Percentiles rank a stretch among this genome's conserved stretches.
phyloP scores from a whole-genome alignment of 2,329 filamentous ascomycete genomes.

The Graphilbum sp. region DNA sequence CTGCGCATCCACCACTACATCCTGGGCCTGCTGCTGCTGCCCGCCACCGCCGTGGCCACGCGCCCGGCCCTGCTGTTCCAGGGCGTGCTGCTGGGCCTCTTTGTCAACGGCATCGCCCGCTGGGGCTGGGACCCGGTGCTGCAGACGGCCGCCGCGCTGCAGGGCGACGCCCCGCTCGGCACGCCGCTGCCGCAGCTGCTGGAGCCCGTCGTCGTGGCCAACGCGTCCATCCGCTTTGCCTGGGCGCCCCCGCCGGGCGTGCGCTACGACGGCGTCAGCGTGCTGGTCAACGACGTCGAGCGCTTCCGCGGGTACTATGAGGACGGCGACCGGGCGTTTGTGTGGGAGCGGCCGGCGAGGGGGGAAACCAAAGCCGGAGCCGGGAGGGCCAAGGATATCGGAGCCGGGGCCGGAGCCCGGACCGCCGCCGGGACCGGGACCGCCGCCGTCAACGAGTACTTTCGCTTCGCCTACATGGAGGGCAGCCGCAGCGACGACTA shows the following conservation, averaged over 20 bases:
- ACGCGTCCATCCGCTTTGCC: slow-evolving; percentile 41
- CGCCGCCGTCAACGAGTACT: slow-evolving; percentile 43
- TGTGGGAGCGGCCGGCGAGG: slow-evolving; percentile 6
- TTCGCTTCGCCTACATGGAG: slow-evolving; percentile 58
- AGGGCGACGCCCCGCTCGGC: slow-evolving; percentile 48
- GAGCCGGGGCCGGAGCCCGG: no score
- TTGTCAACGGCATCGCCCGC: slow-evolving; percentile 82
- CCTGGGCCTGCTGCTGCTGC: slow-evolving; percentile 68
- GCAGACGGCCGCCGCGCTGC: slow-evolving; percentile 60
- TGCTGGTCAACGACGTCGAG: slow-evolving; percentile 77
- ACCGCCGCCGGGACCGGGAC: no score
- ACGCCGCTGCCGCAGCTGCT: slow-evolving; percentile 41
- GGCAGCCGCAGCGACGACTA: slow-evolving; percentile 53
- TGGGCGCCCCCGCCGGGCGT: slow-evolving; percentile 32
- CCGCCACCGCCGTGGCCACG: slow-evolving; percentile 79
- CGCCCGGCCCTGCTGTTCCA: slow-evolving; percentile 75
- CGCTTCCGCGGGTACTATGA: slow-evolving; percentile 57
- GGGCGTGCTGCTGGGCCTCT: slow-evolving; percentile 75
- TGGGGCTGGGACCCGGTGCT: slow-evolving; percentile 89
- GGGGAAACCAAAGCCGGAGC: no score
- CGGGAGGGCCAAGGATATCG: no score
- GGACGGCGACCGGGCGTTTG: slow-evolving; percentile 21
- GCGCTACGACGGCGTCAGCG: slow-evolving; percentile 57
- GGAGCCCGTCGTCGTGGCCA: slow-evolving; percentile 27
- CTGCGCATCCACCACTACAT: slow-evolving; percentile 94